phyloP scores from a whole-genome alignment of 192 early-diverging fungal species.

The Backusella macrospora region DNA sequence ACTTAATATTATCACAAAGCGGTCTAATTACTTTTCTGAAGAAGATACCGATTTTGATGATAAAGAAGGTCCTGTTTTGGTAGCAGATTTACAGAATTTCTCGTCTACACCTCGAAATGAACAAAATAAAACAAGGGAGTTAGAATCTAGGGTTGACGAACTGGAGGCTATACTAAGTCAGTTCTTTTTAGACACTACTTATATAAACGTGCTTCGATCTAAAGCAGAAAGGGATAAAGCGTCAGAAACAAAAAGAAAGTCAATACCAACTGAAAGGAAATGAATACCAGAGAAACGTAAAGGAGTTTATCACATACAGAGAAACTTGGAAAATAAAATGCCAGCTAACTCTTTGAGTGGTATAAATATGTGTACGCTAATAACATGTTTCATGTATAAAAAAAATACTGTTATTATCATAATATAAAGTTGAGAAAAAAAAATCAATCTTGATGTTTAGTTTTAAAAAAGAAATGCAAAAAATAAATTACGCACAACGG shows the following conservation, averaged over 20 bases:
- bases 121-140: not conserved
- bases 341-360: no score
- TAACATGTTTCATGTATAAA: no score
- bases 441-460: no score
- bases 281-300: not conserved
- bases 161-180: not conserved
- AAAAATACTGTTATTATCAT: no score
- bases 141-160: not conserved
- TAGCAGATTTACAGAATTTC: not conserved
- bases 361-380: no score
- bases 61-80: not conserved
- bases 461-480: no score
- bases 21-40: no score
- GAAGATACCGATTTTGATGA: not conserved
- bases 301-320: no score
- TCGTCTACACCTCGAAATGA: not conserved
- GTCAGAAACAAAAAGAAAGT: not conserved
- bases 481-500: no score
- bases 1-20: not conserved
- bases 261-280: not conserved
- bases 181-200: not conserved
- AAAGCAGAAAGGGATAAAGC: not conserved
- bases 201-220: not conserved
- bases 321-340: not conserved
- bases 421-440: no score